Conservation (phyloP, 345 rosid genomes). For the Populus tremula region DNA sequence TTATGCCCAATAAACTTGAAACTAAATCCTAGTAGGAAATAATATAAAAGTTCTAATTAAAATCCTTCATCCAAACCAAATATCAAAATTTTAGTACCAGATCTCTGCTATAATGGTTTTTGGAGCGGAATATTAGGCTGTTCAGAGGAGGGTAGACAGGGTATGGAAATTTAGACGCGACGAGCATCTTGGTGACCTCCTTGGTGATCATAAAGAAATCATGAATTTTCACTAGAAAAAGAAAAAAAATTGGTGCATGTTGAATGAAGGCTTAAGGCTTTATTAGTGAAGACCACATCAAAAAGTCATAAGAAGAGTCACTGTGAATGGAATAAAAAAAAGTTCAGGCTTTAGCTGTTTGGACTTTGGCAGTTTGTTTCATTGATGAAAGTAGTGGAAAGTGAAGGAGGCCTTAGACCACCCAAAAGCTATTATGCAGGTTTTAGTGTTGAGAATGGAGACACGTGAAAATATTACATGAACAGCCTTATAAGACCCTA, state of each 20-base stretch:
- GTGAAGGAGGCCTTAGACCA: not conserved
- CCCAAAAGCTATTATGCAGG: not conserved
- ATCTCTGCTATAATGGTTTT: not conserved
- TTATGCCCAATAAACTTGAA: not conserved
- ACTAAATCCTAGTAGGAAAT: not conserved
- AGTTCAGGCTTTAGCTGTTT: not conserved
- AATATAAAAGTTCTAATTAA: not conserved
- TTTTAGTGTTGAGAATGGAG: not conserved
- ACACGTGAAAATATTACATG: not conserved
- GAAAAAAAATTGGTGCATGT: not conserved
- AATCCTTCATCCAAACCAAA: not conserved
- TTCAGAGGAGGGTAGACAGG: not conserved
- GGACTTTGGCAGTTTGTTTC: not conserved
- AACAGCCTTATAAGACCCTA: not conserved
- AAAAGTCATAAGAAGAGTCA: not conserved
- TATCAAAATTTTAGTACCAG: not conserved
- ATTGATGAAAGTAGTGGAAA: not conserved
- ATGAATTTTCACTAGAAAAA: not conserved
- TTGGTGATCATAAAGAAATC: not conserved
- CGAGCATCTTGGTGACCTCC: not conserved
- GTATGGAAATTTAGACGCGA: constrained; percentile 3
- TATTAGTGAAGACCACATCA: not conserved
- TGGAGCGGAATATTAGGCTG: not conserved
- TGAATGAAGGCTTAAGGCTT: not conserved
- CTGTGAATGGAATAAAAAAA: not conserved